Evolutionary conservation across 2,329 filamentous ascomycete genomes (phyloP), one percentile per base, ranked within the genome.

Genomic region (Penicillium sp.): DNA sequence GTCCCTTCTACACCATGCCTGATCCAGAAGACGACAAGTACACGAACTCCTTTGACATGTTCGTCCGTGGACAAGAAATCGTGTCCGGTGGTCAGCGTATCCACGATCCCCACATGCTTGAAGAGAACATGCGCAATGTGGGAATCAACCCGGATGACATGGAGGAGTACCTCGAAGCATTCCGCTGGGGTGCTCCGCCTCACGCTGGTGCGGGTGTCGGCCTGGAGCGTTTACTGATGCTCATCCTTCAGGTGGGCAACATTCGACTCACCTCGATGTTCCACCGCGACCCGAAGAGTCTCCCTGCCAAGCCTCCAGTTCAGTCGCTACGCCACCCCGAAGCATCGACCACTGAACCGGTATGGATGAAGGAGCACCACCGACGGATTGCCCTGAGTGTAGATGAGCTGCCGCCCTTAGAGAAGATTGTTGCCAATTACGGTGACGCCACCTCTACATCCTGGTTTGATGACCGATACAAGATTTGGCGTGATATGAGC

Each of bases 31-130:
- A 96, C 68, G 80, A 84, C 13, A 81, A 83, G 33, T 86, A 87
- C 72, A 97, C 93, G 50, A 96, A 96, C 72, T 96, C 93, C 0
- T 97, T 96, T 67, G 93, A 97, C 72, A 96, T 97, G 56, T 97
- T 97, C 77, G 84, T 96, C 44, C 89, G 93, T 29, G 93, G 93
- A 0, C 93, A 97, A 70, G 93, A 97, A 73, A 95, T 97, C 56
- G 87, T 93, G 46, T 93, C 91, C 1, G 93, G 93, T 65, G 93
- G 93, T 8, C 93, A 97, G 75, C 91, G 93, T 84, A 96, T 97
- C 61, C 90, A 97, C 72, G 87, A 95, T 60, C 84, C 90, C 0
- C 77, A 82, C 4, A 83, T 90, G 70, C 81, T 97, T n/a, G 83
- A 88, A 45, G 83, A 88, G 66, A 90, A 89, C 69, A 92, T 97